Evolutionary conservation across 2,329 filamentous ascomycete species (phyloP).

Genomic region (Thelonectria blattea): DNA sequence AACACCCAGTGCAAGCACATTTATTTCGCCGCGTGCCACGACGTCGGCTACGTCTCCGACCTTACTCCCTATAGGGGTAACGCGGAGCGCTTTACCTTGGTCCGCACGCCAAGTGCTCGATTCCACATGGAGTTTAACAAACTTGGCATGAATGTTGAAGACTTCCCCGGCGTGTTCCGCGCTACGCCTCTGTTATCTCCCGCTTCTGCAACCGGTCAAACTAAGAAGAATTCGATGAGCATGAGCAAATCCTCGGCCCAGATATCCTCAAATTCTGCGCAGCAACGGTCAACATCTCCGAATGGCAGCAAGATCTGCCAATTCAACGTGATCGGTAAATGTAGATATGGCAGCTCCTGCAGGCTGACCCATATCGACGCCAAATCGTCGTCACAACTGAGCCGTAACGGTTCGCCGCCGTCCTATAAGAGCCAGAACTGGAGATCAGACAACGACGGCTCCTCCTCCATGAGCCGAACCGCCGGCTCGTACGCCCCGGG

Average conservation of each 20-base stretch:
- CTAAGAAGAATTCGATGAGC: constrained; percentile 5
- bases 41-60: constrained; percentile 57
- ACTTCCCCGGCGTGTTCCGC: constrained; percentile 60
- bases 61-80: constrained; percentile 58
- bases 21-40: constrained; percentile 67
- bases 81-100: constrained; percentile 59
- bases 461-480: constrained; percentile 13
- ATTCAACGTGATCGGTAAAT: constrained; percentile 32
- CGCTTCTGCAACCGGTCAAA: constrained; percentile 3
- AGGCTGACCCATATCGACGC: constrained; percentile 22
- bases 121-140: constrained; percentile 60
- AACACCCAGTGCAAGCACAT: constrained; percentile 69
- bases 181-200: constrained; percentile 41
- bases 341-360: constrained; percentile 33
- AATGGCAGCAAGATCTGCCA: constrained; percentile 22
- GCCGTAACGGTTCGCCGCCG: constrained; percentile 20
- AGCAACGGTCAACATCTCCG: not conserved
- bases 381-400: constrained; percentile 17
- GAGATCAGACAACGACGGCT: constrained; percentile 16
- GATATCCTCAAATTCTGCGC: constrained; percentile 7
- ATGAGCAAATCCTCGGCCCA: not conserved
- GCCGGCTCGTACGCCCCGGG: not conserved
- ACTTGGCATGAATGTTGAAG: constrained; percentile 56
- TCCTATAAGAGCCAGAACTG: constrained; percentile 15
- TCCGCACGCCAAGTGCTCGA: constrained; percentile 52